Evolutionary conservation across 176 grass and related monocot genomes (phyloP), one percentile per base, ranked within the genome.

Genomic region (Dactylis glomerata): DNA sequence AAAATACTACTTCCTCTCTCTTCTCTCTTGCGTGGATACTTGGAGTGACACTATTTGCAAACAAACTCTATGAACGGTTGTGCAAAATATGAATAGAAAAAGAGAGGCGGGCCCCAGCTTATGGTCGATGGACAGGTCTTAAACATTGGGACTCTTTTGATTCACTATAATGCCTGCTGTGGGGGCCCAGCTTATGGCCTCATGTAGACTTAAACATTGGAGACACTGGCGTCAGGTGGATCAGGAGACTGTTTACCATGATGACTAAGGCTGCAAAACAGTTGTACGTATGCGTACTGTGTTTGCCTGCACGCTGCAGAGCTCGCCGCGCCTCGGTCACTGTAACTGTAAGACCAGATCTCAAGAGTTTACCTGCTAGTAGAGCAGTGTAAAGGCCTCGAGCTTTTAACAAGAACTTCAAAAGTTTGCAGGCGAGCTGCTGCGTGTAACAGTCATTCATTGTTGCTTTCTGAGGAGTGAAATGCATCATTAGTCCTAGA

Each of bases 231-330:
- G 68, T 40, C 31, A 62, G 13, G 34, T 38, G 6, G 22, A 52
- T 77, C 59, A n/a, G 50, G 41, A 33, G 70, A 82, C 88, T 82
- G 46, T 90, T 90, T 82, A 82, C 73, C 64, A 90, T 90, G 78
- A 86, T 78, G 83, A 23, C 27, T 73, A 31, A 74, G 44, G 44
- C 71, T 75, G 71, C 71, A 75, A 51, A 61, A 44, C 79, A 82
- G 71, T 71, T 54, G 78, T 82, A 86, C 83, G 83, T 75, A 81
- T 50, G 23, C 70, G 50, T 3, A 51, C 33, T 55, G 77, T 75
- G 68, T 70, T 76, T 36, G 30, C 77, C 62, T 79, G 81, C 81
- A 78, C 58, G 8, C 42, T 24, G 30, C 40, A 28, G 49, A 19
- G 5, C 81, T 31, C 81, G 9, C 51, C 81, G 51, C 27, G 82